These are phyloP conservation scores for Xylaria sp. DNA, from an alignment of 2,329 filamentous ascomycete species.

Conservation along the genomic window DNA sequence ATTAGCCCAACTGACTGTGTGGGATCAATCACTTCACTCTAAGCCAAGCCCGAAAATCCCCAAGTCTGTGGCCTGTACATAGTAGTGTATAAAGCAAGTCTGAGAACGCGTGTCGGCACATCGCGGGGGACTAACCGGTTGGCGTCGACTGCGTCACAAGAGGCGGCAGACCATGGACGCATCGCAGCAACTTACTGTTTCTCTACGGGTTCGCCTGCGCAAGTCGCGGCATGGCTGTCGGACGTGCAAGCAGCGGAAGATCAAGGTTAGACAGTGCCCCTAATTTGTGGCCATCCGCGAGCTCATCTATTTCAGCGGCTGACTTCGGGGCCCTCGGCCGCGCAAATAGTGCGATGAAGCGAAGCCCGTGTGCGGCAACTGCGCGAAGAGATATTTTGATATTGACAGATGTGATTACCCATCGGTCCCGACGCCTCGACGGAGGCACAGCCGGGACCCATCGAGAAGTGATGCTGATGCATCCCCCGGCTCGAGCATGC, in stretches of 20 bases:
- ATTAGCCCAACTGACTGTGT: conserved; percentile 8
- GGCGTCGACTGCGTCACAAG: background rate
- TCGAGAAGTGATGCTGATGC: conserved; percentile 1
- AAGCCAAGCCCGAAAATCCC: background rate
- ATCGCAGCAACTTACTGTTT: conserved; percentile 13
- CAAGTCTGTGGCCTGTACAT: too few species aligned
- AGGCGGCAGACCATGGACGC: conserved; percentile 13
- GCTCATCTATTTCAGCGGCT: background rate
- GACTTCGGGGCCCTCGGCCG: background rate
- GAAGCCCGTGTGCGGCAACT: conserved; percentile 31
- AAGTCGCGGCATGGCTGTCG: conserved; percentile 33
- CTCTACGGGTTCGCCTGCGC: conserved; percentile 22
- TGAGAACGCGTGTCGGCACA: background rate
- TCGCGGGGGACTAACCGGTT: background rate
- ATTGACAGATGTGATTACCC: conserved; percentile 32
- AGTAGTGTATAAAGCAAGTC: conserved; percentile 9
- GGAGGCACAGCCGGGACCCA: conserved; percentile 7
- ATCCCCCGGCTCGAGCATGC: background rate
- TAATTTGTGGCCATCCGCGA: background rate
- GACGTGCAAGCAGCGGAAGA: conserved; percentile 31
- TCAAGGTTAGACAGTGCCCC: conserved; percentile 26
- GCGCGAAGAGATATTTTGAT: conserved; percentile 27
- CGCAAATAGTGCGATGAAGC: conserved; percentile 28
- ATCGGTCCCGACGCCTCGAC: conserved; percentile 10
- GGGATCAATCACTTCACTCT: background rate